Conservation (phyloP, 1,139 yeast species). For the Lodderomyces jiufengensis region DNA sequence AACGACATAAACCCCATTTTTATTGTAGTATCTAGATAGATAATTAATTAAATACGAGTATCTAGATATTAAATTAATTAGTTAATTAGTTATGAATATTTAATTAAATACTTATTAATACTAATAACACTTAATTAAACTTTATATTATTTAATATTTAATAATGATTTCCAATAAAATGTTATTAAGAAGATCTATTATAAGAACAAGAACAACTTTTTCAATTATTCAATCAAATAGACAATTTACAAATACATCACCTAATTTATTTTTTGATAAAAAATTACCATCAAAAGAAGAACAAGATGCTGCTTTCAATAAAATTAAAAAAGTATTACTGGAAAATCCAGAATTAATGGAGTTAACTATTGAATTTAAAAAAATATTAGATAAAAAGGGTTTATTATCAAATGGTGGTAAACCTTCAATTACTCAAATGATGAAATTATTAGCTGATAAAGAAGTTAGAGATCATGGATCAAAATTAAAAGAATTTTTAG, state of each 20-base stretch:
- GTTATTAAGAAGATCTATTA: slow-evolving; percentile 2
- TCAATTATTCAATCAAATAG: background rate
- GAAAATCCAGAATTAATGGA: slow-evolving; percentile 27
- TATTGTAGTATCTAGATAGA: too few species aligned
- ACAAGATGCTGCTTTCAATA: slow-evolving; percentile 16
- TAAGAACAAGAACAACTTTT: slow-evolving; percentile 1
- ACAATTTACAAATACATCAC: background rate
- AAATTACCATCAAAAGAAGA: slow-evolving; percentile 7
- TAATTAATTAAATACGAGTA: too few species aligned
- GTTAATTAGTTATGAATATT: too few species aligned
- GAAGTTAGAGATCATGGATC: slow-evolving; percentile 32
- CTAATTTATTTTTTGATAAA: slow-evolving; percentile 9
- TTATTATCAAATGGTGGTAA: slow-evolving; percentile 25
- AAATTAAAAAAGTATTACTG: slow-evolving; percentile 21
- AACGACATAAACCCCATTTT: too few species aligned
- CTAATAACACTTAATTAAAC: too few species aligned
- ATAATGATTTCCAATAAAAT: too few species aligned
- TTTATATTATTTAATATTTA: too few species aligned
- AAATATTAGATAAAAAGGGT: slow-evolving; percentile 32
- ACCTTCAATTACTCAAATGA: slow-evolving; percentile 36
- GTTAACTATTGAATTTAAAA: slow-evolving; percentile 30
- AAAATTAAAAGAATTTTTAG: slow-evolving; percentile 31
- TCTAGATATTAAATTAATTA: too few species aligned
- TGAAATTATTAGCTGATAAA: slow-evolving; percentile 35
- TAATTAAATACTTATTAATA: too few species aligned